A percentile compares a stretch with the other conserved stretches of the same genome.
Evolutionary conservation across 2,329 filamentous ascomycete genomes (phyloP).

Genomic region (Chaetomiaceae sp.): DNA sequence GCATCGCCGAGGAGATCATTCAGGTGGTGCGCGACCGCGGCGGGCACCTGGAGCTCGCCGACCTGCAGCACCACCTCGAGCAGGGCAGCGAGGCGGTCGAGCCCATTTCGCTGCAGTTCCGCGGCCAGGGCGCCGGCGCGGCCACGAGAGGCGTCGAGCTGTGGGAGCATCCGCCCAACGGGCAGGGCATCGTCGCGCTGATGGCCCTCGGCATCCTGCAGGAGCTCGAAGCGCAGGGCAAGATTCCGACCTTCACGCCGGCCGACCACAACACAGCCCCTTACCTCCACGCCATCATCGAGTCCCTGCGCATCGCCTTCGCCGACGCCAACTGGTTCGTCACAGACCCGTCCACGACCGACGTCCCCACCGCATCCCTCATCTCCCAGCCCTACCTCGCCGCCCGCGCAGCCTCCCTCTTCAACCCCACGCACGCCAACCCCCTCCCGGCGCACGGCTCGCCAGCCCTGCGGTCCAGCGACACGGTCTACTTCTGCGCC

Average conservation of each 20-base stretch:
- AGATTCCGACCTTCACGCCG: slow-evolving; percentile 63
- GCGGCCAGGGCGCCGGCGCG: slow-evolving; percentile 48
- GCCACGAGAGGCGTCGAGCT: slow-evolving; percentile 59
- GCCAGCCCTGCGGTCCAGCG: slow-evolving; percentile 76
- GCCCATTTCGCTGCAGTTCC: slow-evolving; percentile 76
- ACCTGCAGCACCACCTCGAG: slow-evolving; percentile 68
- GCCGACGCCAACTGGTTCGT: slow-evolving; percentile 88
- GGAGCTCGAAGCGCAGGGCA: slow-evolving; percentile 68
- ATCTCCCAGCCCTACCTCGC: slow-evolving; percentile 70
- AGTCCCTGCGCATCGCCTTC: slow-evolving; percentile 83
- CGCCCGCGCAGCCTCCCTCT: slow-evolving; percentile 53
- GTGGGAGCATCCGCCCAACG: slow-evolving; percentile 96
- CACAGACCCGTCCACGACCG: slow-evolving; percentile 67
- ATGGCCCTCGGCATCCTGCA: slow-evolving; percentile 92
- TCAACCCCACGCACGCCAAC: slow-evolving; percentile 55
- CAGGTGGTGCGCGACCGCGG: slow-evolving; percentile 71
- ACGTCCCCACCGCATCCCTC: slow-evolving; percentile 64
- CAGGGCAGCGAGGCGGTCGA: slow-evolving; percentile 70
- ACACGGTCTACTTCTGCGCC: slow-evolving; percentile 91
- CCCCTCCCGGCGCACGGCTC: slow-evolving; percentile 61
- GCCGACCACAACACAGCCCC: slow-evolving; percentile 74
- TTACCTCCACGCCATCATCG: slow-evolving; percentile 82
- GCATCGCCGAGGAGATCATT: slow-evolving; percentile 73
- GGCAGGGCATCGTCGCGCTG: slow-evolving; percentile 88
- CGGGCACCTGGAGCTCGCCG: slow-evolving; percentile 70